Evolutionary conservation across 1,139 yeast species (phyloP), one percentile per base, ranked within the genome.

Genomic region (Yamadazyma diddensiae): DNA sequence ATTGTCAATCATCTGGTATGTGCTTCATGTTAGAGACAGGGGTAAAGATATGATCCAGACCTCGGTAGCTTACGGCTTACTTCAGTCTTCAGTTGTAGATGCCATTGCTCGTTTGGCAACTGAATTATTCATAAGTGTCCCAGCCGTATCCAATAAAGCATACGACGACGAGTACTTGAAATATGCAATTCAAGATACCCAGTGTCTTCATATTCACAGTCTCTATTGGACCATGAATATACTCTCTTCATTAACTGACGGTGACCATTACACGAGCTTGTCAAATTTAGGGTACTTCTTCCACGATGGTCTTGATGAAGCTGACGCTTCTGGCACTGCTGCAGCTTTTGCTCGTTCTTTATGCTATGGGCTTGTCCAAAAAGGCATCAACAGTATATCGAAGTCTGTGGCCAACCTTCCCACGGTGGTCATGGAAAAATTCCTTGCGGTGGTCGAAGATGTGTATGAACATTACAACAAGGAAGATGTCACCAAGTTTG

Each of bases 31-130:
- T 14, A 59, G 53, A 33, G 73, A 59, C 23, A 45, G 66, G 32
- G 58, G 57, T 17, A 58, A 50, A 31, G 66, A 59, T 12, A 31
- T 43, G 2, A 47, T 63, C 3, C 61, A 61, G 17, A 73, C 80
- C 0, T 51, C 77, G 0, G 67, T 76, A 23, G 68, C 69, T 0
- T 59, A 74, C 16, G 46, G 66, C 5, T 67, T 76, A 36, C 57
- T 74, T 37, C 79, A 76, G 42, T 45, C 53, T 16, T 74, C 69
- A 2, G 77, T 77, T 6, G 70, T 62, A 38, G 44, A 49, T 4
- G 46, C 20, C 36, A 17, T 49, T 62, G 24, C 49, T 45, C 29
- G 2, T 28, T 43, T 6, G 6, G 12, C 5, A 7, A 7, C 5
- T 5, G n/a, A n/a, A 5, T n/a, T 21, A 9, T n/a, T 21, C 11